Conservation (phyloP, 441 rosid species). For the Flueggea neowawraea region DNA sequence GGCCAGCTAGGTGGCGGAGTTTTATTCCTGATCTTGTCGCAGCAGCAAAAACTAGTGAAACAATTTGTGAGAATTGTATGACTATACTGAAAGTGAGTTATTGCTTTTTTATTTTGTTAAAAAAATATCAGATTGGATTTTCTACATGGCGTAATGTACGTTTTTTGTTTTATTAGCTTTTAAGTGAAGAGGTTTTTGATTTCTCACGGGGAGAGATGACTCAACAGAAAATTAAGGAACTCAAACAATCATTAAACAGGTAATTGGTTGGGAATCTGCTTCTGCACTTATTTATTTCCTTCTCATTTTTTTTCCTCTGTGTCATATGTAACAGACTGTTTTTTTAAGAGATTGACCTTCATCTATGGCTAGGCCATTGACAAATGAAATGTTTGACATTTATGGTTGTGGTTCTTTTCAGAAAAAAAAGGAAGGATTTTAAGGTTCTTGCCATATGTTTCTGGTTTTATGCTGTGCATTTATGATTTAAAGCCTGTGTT, state of each 20-base stretch:
- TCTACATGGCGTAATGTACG: slow-evolving; percentile 17
- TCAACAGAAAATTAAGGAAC: slow-evolving; percentile 96
- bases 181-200: slow-evolving; percentile 99
- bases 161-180: slow-evolving; percentile 57
- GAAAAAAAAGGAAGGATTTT: too few relatives aligned
- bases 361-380: too few relatives aligned
- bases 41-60: slow-evolving; percentile 99
- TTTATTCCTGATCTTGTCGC: slow-evolving; percentile 99
- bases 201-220: slow-evolving; percentile 99
- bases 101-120: neutral
- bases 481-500: too few relatives aligned
- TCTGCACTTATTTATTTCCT: neutral
- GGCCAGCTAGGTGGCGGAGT: slow-evolving; percentile 99
- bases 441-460: too few relatives aligned
- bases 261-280: slow-evolving; percentile 1
- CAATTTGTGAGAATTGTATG: slow-evolving; percentile 99
- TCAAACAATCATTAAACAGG: slow-evolving; percentile 98
- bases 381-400: too few relatives aligned
- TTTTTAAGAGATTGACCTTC: too few relatives aligned
- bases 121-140: neutral
- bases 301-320: too few relatives aligned
- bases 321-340: too few relatives aligned
- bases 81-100: slow-evolving; percentile 81
- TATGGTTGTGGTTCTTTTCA: too few relatives aligned
- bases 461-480: too few relatives aligned